phyloP scores from a whole-genome alignment of 2,329 filamentous ascomycete species.

The Tolypocladium paradoxum region DNA sequence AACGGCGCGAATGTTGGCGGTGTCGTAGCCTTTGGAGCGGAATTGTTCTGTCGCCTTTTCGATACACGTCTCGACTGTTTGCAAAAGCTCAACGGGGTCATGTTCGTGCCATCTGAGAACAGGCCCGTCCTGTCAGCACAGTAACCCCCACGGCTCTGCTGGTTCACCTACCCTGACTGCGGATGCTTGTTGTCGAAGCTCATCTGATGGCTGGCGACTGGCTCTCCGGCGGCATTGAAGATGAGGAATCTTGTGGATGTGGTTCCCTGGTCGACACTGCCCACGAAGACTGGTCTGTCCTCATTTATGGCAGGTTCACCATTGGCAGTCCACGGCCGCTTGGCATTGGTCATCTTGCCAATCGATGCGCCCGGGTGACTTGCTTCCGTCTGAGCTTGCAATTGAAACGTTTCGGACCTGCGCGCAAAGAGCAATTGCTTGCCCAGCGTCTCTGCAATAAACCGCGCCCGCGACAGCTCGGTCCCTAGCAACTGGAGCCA shows the following conservation, averaged over 20 bases:
- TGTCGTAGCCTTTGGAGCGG: conserved; percentile 54
- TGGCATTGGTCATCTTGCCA: background rate
- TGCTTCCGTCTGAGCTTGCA: background rate
- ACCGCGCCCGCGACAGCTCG: background rate
- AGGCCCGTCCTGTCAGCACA: conserved; percentile 2
- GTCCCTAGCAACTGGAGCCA: background rate
- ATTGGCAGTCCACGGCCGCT: background rate
- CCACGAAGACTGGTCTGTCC: conserved; percentile 50
- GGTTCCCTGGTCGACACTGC: conserved; percentile 84
- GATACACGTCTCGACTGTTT: conserved; percentile 69
- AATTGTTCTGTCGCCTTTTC: conserved; percentile 65
- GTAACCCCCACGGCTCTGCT: conserved; percentile 21
- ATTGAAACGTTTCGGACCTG: background rate
- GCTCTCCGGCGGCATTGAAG: conserved; percentile 69
- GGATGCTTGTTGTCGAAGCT: conserved; percentile 81
- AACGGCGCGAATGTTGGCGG: conserved; percentile 61
- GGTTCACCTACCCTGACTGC: conserved; percentile 55
- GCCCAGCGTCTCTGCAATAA: background rate
- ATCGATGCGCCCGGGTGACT: background rate
- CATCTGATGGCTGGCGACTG: conserved; percentile 73
- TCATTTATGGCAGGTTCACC: background rate
- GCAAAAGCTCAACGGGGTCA: conserved; percentile 65
- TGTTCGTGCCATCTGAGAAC: conserved; percentile 74
- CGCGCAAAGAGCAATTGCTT: too few relatives aligned
- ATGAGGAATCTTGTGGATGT: conserved; percentile 86